Evolutionary conservation across 2,329 filamentous ascomycete genomes (phyloP), one percentile per base, ranked within the genome.

Genomic region (Monilinia aucupariae): DNA sequence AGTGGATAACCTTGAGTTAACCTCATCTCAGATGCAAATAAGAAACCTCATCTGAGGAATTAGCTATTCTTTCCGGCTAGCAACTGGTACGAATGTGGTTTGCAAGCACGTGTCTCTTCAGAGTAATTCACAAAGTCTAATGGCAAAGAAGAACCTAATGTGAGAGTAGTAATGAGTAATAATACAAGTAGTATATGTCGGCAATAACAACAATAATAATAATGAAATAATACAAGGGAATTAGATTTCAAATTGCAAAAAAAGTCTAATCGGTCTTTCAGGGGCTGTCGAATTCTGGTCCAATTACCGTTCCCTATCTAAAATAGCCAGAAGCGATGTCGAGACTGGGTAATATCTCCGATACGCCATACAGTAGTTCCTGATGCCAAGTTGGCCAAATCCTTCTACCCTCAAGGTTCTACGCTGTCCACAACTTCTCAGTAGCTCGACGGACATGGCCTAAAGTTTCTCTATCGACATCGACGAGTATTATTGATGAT

Each of bases 301-400:
- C 8, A 34, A 20, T 34, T 37, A n/a, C 41, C 20, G 54, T 30
- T 12, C 25, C 27, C 54, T 34, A 59, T 59, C 56, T 59, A 37
- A 30, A 30, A 17, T n/a, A 49, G 30, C 12, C 22, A 47, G 54
- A 32, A 58, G 15, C 4, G 22, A 32, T 62, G 34, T 58, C 60
- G 49, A 32, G 32, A 62, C n/a, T 62, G 32, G 52, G 60, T 22
- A 41, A 62, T 49, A 62, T 58, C 51, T 58, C 60, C 60, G 60
- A 49, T 43, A 39, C 37, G 32, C 52, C 25, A 15, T 49, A 39
- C 37, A 15, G 37, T 39, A 41, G 56, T 62, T 51, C 56, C 60
- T 62, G 45, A 43, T 50, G 52, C 17, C 43, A 62, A 22, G 30
- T 48, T 43, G 20, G 25, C 51, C 41, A 49, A 61, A 15, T 25